Base-by-base conservation (phyloP, 257 asterid genomes). In the Solanum bulbocastanum region DNA sequence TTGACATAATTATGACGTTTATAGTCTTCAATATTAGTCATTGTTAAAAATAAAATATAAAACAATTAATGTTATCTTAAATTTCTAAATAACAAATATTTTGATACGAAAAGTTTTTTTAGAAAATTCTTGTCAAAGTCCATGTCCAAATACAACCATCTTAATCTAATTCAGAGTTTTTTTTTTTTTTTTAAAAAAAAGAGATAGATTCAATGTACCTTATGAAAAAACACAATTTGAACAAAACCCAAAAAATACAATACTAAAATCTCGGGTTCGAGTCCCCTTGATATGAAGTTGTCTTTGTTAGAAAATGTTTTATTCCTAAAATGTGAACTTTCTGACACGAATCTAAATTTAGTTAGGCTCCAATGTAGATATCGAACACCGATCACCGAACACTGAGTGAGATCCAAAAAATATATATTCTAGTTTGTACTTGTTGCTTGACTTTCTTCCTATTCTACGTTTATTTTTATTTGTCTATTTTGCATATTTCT, bases 211-310 rank as follows among this genome's bases (percentile, higher is more conserved):
- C 84, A 76, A 40, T 15, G 84, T n/a, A 40, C 23, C 60, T 76
- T 40, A 7, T 12, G 13, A 76, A 23, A 74, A 75, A 22, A 20
- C n/a, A 69, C 83, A 39, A 76, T 6, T 75, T 40, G 23, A 75
- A 76, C 14, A 40, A 76, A 39, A 76, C 60, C 36, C 40, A 76
- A 60, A n/a, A 76, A 25, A n/a, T 12, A 8, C 10, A 37, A 3
- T 12, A 14, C 73, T 5, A 14, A 30, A 30, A 3, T 68, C 6
- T 44, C 52, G 0, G 0, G 52, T 44, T 44, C 52, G 2, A 44
- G 16, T 44, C 2, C 0, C 0, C 2, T 44, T 44, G 52, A 0
- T 44, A 44, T 0, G 0, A 2, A 44, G 5, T 44, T 5, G 0
- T 44, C 52, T 44, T 44, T 44, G 0, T 44, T 44, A 44, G 0